Percentiles rank a stretch among this genome's conserved stretches.
Evolutionary conservation across 2,329 filamentous ascomycete genomes (phyloP).

Genomic region (Venturia nashicola): DNA sequence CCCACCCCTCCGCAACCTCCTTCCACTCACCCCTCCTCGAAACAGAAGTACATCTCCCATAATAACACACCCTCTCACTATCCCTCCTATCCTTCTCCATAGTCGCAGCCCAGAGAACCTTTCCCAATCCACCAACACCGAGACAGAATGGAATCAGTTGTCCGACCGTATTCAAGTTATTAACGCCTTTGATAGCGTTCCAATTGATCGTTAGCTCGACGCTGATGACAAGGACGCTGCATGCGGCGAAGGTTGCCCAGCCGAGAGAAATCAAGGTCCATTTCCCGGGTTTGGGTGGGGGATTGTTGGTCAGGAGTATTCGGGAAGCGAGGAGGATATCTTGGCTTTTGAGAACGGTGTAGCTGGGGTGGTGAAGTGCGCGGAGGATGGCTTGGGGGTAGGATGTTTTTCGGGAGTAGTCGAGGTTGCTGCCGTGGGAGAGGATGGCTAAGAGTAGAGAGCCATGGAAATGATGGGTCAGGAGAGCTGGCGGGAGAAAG

Average conservation of each 20-base stretch:
- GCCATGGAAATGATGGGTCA: constrained; percentile 1
- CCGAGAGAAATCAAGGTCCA: background rate
- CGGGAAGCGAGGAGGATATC: constrained; percentile 7
- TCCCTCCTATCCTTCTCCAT: background rate
- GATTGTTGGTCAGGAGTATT: background rate
- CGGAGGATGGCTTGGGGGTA: background rate
- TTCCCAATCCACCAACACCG: constrained; percentile 13
- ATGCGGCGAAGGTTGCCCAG: constrained; percentile 1
- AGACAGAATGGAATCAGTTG: constrained; percentile 15
- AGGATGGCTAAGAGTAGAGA: background rate
- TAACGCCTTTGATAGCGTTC: constrained; percentile 16
- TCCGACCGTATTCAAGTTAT: constrained; percentile 13
- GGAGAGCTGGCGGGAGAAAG: background rate
- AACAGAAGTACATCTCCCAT: background rate
- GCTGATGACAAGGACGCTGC: constrained; percentile 11
- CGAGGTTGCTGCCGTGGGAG: background rate
- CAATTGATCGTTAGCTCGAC: constrained; percentile 16
- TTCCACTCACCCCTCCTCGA: background rate
- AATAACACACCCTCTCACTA: constrained; percentile 3
- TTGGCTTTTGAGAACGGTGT: background rate
- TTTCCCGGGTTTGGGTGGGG: background rate
- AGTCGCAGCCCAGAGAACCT: constrained; percentile 9
- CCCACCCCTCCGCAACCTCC: constrained; percentile 1
- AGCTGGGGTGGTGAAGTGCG: background rate
- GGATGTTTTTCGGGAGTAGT: background rate